phyloP scores from a whole-genome alignment of 306 rosid species.

The Psophocarpus tetragonolobus region DNA sequence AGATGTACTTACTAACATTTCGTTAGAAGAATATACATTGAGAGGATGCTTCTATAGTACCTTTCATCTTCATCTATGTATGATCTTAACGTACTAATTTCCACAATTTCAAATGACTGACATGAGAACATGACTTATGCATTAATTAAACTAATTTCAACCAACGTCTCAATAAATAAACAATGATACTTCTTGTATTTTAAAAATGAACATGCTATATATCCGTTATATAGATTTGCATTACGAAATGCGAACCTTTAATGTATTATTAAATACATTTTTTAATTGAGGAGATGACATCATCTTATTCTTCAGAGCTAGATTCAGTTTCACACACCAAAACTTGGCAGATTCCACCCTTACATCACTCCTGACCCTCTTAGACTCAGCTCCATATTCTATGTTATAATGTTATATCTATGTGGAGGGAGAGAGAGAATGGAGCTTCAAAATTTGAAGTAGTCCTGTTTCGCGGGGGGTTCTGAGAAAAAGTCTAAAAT shows the following conservation, averaged over 20 bases:
- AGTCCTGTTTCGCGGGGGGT: constrained; percentile 47
- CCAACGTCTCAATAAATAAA: constrained; percentile 8
- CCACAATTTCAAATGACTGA: constrained; percentile 37
- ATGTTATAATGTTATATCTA: constrained; percentile 29
- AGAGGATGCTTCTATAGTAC: neutral
- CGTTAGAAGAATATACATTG: neutral
- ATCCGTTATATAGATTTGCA: constrained; percentile 28
- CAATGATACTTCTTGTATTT: constrained; percentile 10
- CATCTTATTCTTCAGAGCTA: constrained; percentile 42
- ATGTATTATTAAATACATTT: neutral
- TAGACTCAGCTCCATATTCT: constrained; percentile 45
- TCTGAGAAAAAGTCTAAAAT: constrained; percentile 11
- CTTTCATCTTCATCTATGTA: neutral
- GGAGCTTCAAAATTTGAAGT: constrained; percentile 65
- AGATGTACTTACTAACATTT: neutral
- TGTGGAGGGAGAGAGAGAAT: constrained; percentile 35
- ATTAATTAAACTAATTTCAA: constrained; percentile 15
- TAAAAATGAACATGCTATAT: neutral
- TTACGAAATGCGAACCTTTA: constrained; percentile 22
- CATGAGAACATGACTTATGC: constrained; percentile 25
- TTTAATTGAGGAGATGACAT: constrained; percentile 39
- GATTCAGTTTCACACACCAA: constrained; percentile 53
- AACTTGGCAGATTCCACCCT: constrained; percentile 66
- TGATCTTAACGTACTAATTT: constrained; percentile 19
- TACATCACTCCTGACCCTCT: constrained; percentile 68